phyloP scores from a whole-genome alignment of 2,329 filamentous ascomycete species.

The Penicillium hordei region DNA sequence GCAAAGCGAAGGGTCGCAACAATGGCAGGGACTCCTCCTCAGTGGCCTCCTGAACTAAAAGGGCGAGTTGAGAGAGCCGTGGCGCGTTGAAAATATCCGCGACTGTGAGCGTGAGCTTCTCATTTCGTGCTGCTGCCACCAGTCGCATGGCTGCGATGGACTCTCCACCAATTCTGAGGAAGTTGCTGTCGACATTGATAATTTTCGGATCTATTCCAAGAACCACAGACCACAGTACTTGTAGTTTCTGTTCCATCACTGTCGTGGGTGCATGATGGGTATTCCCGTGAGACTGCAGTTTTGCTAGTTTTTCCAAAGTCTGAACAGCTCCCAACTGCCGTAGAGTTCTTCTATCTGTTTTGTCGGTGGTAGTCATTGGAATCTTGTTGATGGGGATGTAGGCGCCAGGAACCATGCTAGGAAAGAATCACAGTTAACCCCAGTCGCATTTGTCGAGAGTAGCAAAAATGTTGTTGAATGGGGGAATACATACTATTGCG shows the following conservation, averaged over 20 bases:
- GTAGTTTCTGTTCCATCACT: neutral
- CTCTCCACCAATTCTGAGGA: neutral
- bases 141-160: slow-evolving; percentile 1
- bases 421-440: neutral
- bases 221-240: neutral
- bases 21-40: neutral
- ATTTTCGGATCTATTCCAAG: neutral
- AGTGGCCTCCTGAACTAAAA: neutral
- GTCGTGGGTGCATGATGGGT: neutral
- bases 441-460: neutral
- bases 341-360: neutral
- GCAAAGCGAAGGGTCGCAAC: neutral
- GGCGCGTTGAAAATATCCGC: neutral
- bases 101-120: neutral
- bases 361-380: neutral
- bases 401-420: neutral
- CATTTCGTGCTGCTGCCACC: neutral
- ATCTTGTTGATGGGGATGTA: neutral
- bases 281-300: neutral
- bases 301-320: neutral
- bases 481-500: neutral
- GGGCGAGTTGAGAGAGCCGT: neutral
- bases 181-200: neutral
- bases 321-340: neutral
- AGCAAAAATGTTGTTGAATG: no score